Base-by-base conservation (phyloP, 495 filamentous ascomycete species). In the Penicillium malachiteum region DNA sequence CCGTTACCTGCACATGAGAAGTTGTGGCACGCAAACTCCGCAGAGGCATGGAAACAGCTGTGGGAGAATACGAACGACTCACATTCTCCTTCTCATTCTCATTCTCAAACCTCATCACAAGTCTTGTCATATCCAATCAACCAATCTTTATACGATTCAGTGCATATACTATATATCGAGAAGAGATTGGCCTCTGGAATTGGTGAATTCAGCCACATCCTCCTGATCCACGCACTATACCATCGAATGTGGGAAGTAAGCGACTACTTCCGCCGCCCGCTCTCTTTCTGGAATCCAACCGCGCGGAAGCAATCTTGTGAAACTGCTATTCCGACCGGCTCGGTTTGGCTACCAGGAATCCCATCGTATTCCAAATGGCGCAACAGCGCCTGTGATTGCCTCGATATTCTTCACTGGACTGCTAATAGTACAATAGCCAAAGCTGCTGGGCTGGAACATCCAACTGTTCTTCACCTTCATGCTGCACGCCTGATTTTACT, bases 401-500 rank as follows among this genome's bases (percentile, higher is more conserved):
- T 83, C 13, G 80, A 83, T 54, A 77, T 81, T 17, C 69, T 83
- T 9, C 80, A 83, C 52, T 83, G 80, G 80, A 70, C 71, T 13
- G 78, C 79, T 16, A 81, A 81, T 50, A 70, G 65, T 40, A 68
- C 71, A 5, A 73, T 78, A 30, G 71, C 73, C 1, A 73, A 71
- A 56, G 72, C 74, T 17, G 69, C 66, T 13, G 80, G 79, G 10
- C 61, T 77, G 34, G 80, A 81, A 51, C 78, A 79, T 51, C 75
- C 80, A 5, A 80, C 76, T 9, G 70, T 82, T 1, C 51, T 80
- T 7, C 77, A 81, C 60, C 72, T 83, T n/a, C 80, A 83, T 53
- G 61, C 72, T 3, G 74, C 80, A 10, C 71, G 80, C 7, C 63
- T 77, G 10, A 46, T 75, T 18, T 52, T 77, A 8, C 64, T 77